These are phyloP conservation scores for Phlyctochytrium bullatum DNA, from an alignment of 192 early-diverging fungal species.

Conservation along the genomic window DNA sequence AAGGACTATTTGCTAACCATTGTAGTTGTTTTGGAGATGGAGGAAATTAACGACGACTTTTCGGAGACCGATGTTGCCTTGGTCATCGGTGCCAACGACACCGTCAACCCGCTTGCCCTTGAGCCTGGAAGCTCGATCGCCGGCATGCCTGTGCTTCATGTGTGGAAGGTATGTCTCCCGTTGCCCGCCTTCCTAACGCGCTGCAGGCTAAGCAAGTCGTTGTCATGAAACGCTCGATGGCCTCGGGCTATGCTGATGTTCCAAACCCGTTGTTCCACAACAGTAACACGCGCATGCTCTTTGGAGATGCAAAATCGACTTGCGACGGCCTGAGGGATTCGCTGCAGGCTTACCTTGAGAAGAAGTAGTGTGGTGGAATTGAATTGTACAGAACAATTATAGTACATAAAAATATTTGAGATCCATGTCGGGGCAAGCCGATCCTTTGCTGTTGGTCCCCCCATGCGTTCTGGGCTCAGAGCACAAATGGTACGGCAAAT, in stretches of 20 bases:
- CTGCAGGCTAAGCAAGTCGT: constrained; percentile 29
- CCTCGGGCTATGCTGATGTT: constrained; percentile 35
- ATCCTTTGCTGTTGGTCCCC: background rate
- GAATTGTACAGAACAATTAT: background rate
- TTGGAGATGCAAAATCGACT: constrained; percentile 35
- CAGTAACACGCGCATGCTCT: constrained; percentile 32
- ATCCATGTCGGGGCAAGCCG: background rate
- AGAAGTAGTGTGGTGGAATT: background rate
- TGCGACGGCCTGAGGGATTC: constrained; percentile 28
- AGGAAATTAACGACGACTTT: constrained; percentile 42
- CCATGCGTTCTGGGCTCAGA: background rate
- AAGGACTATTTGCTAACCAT: background rate
- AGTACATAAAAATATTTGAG: background rate
- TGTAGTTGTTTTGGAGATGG: constrained; percentile 38
- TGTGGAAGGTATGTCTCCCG: constrained; percentile 26
- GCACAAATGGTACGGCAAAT: background rate
- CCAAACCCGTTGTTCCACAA: constrained; percentile 38
- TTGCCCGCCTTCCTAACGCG: background rate
- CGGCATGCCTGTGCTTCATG: constrained; percentile 38
- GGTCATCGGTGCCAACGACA: constrained; percentile 38
- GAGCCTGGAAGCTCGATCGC: constrained; percentile 30
- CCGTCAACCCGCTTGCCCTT: constrained; percentile 36
- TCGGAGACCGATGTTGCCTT: constrained; percentile 29
- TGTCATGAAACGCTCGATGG: constrained; percentile 35
- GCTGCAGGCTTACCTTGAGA: background rate